These are phyloP conservation scores for Podaxis sp. DNA, from an alignment of 768 basidiomycete species.

Conservation along the genomic window DNA sequence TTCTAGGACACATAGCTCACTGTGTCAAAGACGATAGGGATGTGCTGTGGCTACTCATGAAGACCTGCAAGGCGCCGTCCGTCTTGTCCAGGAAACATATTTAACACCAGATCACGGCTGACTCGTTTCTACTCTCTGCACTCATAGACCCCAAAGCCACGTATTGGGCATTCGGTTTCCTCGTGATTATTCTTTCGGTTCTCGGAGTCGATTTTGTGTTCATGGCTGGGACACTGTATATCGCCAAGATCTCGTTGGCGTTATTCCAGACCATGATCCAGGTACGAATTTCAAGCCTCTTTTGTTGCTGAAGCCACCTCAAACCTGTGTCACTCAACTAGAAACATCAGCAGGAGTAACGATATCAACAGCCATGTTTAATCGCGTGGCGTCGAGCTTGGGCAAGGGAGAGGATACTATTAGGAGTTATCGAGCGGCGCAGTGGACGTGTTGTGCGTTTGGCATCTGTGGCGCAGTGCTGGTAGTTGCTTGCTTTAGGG, in stretches of 20 bases:
- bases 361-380: constrained; percentile 71
- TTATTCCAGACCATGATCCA: constrained; percentile 80
- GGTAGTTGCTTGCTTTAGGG: constrained; percentile 25
- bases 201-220: constrained; percentile 81
- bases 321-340: constrained; percentile 36
- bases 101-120: constrained; percentile 27
- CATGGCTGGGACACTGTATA: constrained; percentile 69
- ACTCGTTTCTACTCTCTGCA: constrained; percentile 66
- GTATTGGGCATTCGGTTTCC: constrained; percentile 80
- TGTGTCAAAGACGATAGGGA: too few relatives aligned
- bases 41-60: too few relatives aligned
- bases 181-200: constrained; percentile 60
- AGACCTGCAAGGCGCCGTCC: too few relatives aligned
- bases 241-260: constrained; percentile 64
- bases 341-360: constrained; percentile 72
- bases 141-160: constrained; percentile 53
- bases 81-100: too few relatives aligned
- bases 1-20: too few relatives aligned
- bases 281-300: constrained; percentile 31
- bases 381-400: constrained; percentile 40
- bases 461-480: constrained; percentile 50
- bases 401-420: constrained; percentile 34
- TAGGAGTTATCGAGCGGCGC: constrained; percentile 56
- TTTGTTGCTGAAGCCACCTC: neutral
- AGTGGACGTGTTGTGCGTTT: constrained; percentile 67